Evolutionary conservation across 2,329 filamentous ascomycete genomes (phyloP).

Genomic region (Ceratocystis colombiana): DNA sequence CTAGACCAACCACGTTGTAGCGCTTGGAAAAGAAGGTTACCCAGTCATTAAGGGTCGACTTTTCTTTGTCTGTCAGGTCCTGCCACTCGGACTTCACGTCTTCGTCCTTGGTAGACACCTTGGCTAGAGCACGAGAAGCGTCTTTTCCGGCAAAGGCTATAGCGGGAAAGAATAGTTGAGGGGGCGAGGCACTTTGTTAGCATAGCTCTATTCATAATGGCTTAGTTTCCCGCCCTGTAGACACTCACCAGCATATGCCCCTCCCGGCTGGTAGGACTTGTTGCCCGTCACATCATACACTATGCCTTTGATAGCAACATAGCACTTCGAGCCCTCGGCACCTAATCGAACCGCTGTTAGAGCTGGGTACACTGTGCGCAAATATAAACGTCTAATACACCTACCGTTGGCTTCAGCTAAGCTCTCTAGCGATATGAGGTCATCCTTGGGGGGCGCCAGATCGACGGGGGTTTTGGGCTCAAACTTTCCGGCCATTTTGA

Average conservation of each 20-base stretch:
- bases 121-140: constrained; percentile 79
- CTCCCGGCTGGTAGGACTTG: constrained; percentile 70
- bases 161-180: not conserved
- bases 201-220: not conserved
- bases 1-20: constrained; percentile 76
- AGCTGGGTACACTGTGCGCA: not conserved
- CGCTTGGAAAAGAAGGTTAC: constrained; percentile 92
- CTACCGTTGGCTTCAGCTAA: constrained; percentile 74
- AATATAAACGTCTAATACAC: constrained; percentile 30
- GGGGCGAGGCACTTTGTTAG: not conserved
- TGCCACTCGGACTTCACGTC: constrained; percentile 77
- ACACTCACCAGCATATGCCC: constrained; percentile 69
- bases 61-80: constrained; percentile 73
- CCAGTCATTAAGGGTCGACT: constrained; percentile 81
- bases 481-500: constrained; percentile 51
- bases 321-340: constrained; percentile 52
- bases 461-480: constrained; percentile 67
- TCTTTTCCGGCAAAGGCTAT: constrained; percentile 93
- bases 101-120: constrained; percentile 74
- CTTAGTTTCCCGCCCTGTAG: not conserved
- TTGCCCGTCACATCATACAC: constrained; percentile 93
- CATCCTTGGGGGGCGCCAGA: constrained; percentile 75
- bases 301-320: constrained; percentile 68
- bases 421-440: constrained; percentile 70
- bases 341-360: constrained; percentile 39